Evolutionary conservation across 225 moss, liverwort and hornwort genomes (phyloP), one percentile per base, ranked within the genome.

Genomic region (Physcomitrium patens): DNA sequence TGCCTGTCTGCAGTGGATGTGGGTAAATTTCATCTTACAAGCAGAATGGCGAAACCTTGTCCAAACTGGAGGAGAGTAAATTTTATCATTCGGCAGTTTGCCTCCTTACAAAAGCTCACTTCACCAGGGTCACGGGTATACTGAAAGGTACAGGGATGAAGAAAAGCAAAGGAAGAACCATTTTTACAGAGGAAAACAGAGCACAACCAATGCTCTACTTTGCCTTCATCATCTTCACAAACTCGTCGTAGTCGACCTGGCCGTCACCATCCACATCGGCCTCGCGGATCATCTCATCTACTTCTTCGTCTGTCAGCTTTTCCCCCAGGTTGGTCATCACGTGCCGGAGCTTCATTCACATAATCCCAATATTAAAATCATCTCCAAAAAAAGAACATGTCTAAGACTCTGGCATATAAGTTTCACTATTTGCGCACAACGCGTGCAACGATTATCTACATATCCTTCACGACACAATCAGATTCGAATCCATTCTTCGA

Each of bases 171-270:
- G 62, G 53, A 5, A 50, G 31, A 37, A 37, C 1, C 4, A 4
- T 4, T 37, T 37, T 37, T 37, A 37, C 5, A 71, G 51, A 58
- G 61, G 73, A 77, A 23, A 37, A 72, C 66, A 75, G 19, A 61
- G 57, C 0, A 78, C 16, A 48, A 72, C 23, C 69, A 65, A 46
- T 64, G 57, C 31, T 57, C 81, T 78, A 95, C 78, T 95, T 95
- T 10, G 94, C 90, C 90, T 92, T 91, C 92, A 94, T 94, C 94
- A 94, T 92, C 84, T 94, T 94, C 77, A 94, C 94, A 69, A 94
- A 94, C 82, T 94, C 94, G 78, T 94, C 94, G 78, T 94, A 94
- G 80, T 94, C 92, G 50, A 94, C 92, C 82, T 94, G 94, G 41
- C 94, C 94, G 46, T 94, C 94, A 7, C 94, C 94, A 46, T 94